Evolutionary conservation across 257 asterid species (phyloP).

Genomic region (Solanum pimpinellifolium): DNA sequence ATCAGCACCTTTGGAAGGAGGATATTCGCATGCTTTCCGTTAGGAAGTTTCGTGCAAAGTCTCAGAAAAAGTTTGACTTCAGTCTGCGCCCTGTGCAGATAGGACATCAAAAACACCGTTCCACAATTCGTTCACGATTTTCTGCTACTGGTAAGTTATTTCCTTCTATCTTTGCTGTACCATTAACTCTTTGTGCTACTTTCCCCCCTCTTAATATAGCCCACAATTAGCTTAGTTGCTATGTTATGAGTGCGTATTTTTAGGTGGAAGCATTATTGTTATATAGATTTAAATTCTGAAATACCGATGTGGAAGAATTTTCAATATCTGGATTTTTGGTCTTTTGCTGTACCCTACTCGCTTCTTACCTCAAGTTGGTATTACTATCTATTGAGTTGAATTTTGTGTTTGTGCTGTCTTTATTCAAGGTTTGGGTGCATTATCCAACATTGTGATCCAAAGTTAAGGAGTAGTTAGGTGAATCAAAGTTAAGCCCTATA

Average conservation of each 20-base stretch:
- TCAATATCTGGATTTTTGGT: background rate
- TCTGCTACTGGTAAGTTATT: conserved; percentile 40
- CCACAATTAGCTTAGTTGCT: background rate
- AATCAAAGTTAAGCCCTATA: background rate
- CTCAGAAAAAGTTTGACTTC: conserved; percentile 65
- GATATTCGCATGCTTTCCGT: conserved; percentile 43
- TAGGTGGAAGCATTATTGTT: background rate
- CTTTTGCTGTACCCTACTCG: background rate
- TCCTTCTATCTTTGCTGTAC: background rate
- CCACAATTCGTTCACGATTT: conserved; percentile 43
- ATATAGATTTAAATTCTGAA: background rate
- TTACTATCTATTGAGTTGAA: background rate
- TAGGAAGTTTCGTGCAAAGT: conserved; percentile 49
- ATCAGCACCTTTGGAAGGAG: conserved; percentile 79
- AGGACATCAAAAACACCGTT: conserved; percentile 43
- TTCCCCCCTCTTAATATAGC: background rate
- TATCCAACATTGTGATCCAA: background rate
- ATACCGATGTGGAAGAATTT: background rate
- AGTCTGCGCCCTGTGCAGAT: conserved; percentile 27
- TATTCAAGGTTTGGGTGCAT: background rate
- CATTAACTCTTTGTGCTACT: background rate
- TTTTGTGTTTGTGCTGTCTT: background rate
- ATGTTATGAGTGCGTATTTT: background rate
- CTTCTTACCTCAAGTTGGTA: background rate
- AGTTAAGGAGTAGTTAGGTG: background rate